Percentiles rank a stretch among this genome's conserved stretches.
Conservation (phyloP, 139 green algal species). For the Chlorokybus atmophyticus region DNA sequence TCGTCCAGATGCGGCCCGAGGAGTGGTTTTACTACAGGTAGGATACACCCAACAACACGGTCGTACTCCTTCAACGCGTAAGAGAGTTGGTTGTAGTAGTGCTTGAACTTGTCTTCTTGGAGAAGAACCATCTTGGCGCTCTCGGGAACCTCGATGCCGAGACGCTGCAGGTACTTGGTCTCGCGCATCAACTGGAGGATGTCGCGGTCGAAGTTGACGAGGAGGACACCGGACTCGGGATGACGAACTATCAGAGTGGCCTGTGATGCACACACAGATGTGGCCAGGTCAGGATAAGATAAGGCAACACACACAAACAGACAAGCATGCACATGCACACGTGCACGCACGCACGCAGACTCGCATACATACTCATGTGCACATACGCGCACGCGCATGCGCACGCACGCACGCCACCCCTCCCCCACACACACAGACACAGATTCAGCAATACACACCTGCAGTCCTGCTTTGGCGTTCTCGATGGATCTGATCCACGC, state of each 20-base stretch:
- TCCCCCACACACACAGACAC: no score
- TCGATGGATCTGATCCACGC: conserved; percentile 46
- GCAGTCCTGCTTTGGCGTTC: conserved; percentile 53
- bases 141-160: conserved; percentile 68
- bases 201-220: conserved; percentile 83
- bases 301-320: no score
- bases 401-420: no score
- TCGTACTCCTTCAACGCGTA: conserved; percentile 62
- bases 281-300: no score
- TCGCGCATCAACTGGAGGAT: conserved; percentile 78
- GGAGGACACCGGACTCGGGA: conserved; percentile 47
- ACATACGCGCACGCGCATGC: no score
- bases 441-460: no score
- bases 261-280: no score
- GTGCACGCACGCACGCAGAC: no score
- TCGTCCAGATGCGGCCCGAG: conserved; percentile 70
- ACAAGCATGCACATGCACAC: no score
- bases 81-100: conserved; percentile 68
- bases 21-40: conserved; percentile 52
- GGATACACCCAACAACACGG: conserved; percentile 39
- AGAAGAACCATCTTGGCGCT: conserved; percentile 61
- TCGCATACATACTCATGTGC: no score
- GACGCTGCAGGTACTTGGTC: conserved; percentile 72
- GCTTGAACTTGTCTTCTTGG: conserved; percentile 69
- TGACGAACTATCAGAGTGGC: conserved; percentile 70